Evolutionary conservation across 1,284 basidiomycete species (phyloP).

Genomic region (Filobasidium uniguttulatum): DNA sequence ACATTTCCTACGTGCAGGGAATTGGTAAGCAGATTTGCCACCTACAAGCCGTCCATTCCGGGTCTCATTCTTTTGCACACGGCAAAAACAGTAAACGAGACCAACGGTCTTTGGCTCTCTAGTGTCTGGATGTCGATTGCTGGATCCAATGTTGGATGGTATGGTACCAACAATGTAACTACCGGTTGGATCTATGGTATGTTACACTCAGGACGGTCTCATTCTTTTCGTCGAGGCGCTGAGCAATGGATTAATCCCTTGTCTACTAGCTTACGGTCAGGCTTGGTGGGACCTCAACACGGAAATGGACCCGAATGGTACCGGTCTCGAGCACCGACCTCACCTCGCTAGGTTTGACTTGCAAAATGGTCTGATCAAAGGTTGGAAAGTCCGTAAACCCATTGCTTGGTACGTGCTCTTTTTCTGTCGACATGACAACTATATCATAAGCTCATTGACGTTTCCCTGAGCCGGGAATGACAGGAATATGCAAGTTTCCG

Average conservation of each 20-base stretch:
- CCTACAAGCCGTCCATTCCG: constrained; percentile 20
- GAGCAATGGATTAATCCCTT: not conserved
- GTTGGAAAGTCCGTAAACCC: constrained; percentile 43
- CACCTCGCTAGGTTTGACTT: constrained; percentile 43
- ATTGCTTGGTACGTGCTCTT: constrained; percentile 37
- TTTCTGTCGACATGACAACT: not conserved
- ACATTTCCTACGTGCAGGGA: constrained; percentile 38
- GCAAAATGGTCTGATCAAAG: constrained; percentile 36
- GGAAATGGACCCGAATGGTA: constrained; percentile 14
- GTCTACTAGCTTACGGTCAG: constrained; percentile 37
- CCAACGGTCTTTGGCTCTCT: constrained; percentile 9
- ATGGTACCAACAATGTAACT: constrained; percentile 19
- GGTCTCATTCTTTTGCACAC: not conserved
- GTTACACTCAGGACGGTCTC: too few species aligned
- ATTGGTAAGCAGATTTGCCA: constrained; percentile 28
- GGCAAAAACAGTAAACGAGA: not conserved
- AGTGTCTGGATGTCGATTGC: constrained; percentile 19
- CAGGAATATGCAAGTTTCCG: constrained; percentile 39
- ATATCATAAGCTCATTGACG: not conserved
- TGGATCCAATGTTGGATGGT: constrained; percentile 17
- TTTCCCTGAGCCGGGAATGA: not conserved
- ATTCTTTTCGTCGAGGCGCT: not conserved
- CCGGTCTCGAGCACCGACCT: constrained; percentile 30
- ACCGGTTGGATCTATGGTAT: constrained; percentile 23
- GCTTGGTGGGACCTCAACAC: constrained; percentile 44